Base-by-base conservation (phyloP, 2,329 filamentous ascomycete species). In the Xylariaceae sp. region DNA sequence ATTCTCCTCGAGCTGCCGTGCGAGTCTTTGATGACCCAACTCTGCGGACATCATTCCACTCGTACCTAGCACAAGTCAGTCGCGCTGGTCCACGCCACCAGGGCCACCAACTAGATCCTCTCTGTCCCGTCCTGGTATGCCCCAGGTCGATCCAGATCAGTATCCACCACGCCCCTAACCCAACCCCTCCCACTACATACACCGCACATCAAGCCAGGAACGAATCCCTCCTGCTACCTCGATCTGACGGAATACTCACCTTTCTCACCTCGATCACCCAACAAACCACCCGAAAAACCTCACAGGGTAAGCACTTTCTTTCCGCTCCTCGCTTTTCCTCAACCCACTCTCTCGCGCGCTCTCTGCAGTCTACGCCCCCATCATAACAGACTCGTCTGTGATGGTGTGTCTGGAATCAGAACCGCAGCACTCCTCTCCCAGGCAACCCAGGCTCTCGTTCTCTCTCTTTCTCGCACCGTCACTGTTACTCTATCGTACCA, bases 181-280 rank as follows among this genome's bases (percentile, higher is more conserved):
- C 37, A 41, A 56, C 49, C 44, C 49, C 55, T 54, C 48, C 45
- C 9, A 34, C 9, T 39, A 41, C 2, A 23, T 34, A 30, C 23
- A 15, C 52, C 41, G 23, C 10, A 23, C 10, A 13, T n/a, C 18
- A 35, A 39, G 30, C 15, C 17, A 15, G 50, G 23, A 3, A 53
- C 37, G 8, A 34, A 52, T 13, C 11, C 52, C 17, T 30, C 53
- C 49, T 17, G 13, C 34, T 4, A 15, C 44, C n/a, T 34, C n/a
- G 52, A 50, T 11, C 50, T 45, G 18, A 44, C 7, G 11, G 8
- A 44, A 58, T 62, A 60, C 53, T 55, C 55, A 34, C 18, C 17
- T 54, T 6, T 47, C 30, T 51, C 34, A 52, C 15, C 49, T 15
- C 34, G 5, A 30, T 30, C 23, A 30, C 23, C 23, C 23, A 30